These are phyloP conservation scores for Boletus rubescentipes DNA, from an alignment of 768 basidiomycete species.

Conservation along the genomic window DNA sequence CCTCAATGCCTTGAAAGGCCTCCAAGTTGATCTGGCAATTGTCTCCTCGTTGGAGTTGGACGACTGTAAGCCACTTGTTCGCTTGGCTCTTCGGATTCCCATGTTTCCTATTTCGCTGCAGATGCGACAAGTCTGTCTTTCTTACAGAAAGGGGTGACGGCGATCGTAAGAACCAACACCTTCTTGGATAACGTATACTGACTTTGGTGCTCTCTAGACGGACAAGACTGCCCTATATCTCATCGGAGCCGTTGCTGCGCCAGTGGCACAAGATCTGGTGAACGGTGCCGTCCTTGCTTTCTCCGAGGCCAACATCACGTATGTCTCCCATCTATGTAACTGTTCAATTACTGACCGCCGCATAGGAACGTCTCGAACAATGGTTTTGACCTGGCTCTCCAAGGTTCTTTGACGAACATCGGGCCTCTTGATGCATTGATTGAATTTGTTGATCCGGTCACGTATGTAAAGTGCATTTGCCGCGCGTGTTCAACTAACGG, in stretches of 20 bases:
- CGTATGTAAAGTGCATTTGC: conserved; percentile 36
- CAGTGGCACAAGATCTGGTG: conserved; percentile 64
- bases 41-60: conserved; percentile 58
- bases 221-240: conserved; percentile 64
- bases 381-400: conserved; percentile 62
- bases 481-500: background rate
- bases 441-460: conserved; percentile 61
- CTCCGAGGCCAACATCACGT: conserved; percentile 59
- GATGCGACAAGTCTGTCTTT: conserved; percentile 58
- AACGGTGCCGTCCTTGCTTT: conserved; percentile 55
- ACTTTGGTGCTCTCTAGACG: conserved; percentile 38
- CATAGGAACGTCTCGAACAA: conserved; percentile 53
- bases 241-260: conserved; percentile 69
- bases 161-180: conserved; percentile 39
- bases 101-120: conserved; percentile 30
- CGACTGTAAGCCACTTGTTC: conserved; percentile 49
- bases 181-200: background rate
- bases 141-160: conserved; percentile 54
- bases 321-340: conserved; percentile 8
- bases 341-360: conserved; percentile 52
- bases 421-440: conserved; percentile 73
- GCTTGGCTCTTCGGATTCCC: background rate
- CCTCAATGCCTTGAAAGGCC: conserved; percentile 56
- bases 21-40: conserved; percentile 58
- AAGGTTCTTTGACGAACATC: conserved; percentile 57